phyloP scores from a whole-genome alignment of 2,329 filamentous ascomycete species.

The Tolypocladium album region DNA sequence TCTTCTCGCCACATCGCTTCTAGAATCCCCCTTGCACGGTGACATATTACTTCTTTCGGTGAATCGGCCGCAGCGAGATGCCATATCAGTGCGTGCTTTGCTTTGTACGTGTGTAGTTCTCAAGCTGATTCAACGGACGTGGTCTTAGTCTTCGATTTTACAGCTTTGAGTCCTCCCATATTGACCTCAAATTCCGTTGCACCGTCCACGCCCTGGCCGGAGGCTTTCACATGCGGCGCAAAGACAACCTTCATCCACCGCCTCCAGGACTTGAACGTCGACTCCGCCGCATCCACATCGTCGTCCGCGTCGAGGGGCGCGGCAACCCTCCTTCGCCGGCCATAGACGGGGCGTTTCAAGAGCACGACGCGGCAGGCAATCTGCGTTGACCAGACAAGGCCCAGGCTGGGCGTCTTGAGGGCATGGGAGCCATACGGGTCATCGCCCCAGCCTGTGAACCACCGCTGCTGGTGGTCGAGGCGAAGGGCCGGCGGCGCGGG shows the following conservation, averaged over 20 bases:
- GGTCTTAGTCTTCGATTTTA: constrained; percentile 5
- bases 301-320: constrained; percentile 25
- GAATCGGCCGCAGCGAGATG: not conserved
- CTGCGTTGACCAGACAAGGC: constrained; percentile 86
- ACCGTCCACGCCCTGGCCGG: constrained; percentile 33
- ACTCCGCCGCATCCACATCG: constrained; percentile 28
- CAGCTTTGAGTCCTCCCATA: constrained; percentile 46
- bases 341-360: constrained; percentile 56
- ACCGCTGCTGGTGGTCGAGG: constrained; percentile 83
- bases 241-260: constrained; percentile 86
- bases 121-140: not conserved
- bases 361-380: constrained; percentile 73
- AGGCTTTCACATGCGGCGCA: constrained; percentile 58
- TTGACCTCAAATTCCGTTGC: constrained; percentile 67
- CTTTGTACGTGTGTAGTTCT: not conserved
- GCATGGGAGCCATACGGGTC: constrained; percentile 33
- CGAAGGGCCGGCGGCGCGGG: constrained; percentile 45
- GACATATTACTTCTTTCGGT: not conserved
- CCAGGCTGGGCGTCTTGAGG: constrained; percentile 76
- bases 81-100: too few species aligned
- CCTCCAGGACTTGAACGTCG: constrained; percentile 49
- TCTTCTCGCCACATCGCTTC: not conserved
- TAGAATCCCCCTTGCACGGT: not conserved
- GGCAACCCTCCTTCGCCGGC: constrained; percentile 21
- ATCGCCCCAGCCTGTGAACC: constrained; percentile 94